Evolutionary conservation across 371 early-diverging fungal species (phyloP), one percentile per base, ranked within the genome.

Genomic region (Funneliformis caledonium): DNA sequence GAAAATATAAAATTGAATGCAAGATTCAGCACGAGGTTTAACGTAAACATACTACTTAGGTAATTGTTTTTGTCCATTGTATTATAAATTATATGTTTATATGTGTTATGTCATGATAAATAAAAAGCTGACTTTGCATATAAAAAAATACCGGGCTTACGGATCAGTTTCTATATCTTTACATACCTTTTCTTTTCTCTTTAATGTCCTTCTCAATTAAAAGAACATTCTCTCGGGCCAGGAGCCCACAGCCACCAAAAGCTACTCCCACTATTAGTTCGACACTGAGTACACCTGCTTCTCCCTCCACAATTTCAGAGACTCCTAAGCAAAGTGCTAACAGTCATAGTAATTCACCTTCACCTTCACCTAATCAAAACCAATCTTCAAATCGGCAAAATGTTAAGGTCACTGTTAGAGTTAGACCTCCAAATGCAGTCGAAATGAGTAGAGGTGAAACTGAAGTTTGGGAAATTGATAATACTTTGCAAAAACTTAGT

Each of bases 331-430:
- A 56, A 16, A 19, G 19, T 11, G 19, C 19, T 56, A 56, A 19
- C 7, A 56, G 16, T 19, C 16, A 2, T 7, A 56, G 19, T 1
- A 37, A 37, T 37, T 37, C 37, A 37, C 37, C 37, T 56, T 56
- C 56, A 56, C 56, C 56, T 56, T 56, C 56, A 5, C 56, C 56
- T 0, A 19, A 16, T 56, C n/a, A 16, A 56, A 56, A 56, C 19
- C 56, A 56, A 19, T 68, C 69, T 42, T 43, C 81, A n/a, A 48
- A 8, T 52, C 62, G 62, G 11, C 83, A 85, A 67, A 84, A 86
- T 74, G 86, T 85, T 5, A 50, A 45, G 37, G 86, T 85, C 16
- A 64, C 80, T 4, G 81, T 85, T 14, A 76, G 86, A 64, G 48
- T 86, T 14, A 76, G 86, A 19, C 86, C 86, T 4, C 79, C 85